Evolutionary conservation across 2,329 filamentous ascomycete genomes (phyloP).

Genomic region (Aureobasidium leucospermi): DNA sequence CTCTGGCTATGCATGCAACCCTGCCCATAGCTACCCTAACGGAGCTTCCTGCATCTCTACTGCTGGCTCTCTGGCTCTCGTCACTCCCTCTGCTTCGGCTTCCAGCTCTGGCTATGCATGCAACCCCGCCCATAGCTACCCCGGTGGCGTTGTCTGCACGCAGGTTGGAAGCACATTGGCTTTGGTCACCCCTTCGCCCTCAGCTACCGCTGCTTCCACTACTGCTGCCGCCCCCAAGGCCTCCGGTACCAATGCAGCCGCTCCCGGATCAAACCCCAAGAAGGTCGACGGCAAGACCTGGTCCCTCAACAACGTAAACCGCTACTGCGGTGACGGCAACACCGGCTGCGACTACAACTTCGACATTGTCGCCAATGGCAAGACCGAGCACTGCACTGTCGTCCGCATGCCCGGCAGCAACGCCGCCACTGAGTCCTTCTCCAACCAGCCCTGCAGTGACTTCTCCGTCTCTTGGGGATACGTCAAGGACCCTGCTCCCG

Average conservation of each 20-base stretch:
- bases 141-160: background rate
- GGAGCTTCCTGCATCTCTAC: too few relatives aligned
- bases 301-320: constrained; percentile 15
- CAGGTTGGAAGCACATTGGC: background rate
- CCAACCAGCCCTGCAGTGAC: background rate
- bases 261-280: constrained; percentile 3
- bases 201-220: too few relatives aligned
- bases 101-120: too few relatives aligned
- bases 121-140: background rate
- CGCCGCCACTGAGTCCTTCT: constrained; percentile 11
- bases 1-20: too few relatives aligned
- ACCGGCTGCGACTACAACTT: constrained; percentile 17
- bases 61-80: too few relatives aligned
- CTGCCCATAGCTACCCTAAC: too few relatives aligned
- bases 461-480: constrained; percentile 15
- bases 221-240: too few relatives aligned
- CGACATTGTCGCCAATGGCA: constrained; percentile 13
- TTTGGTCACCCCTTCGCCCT: background rate
- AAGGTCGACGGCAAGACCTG: constrained; percentile 11
- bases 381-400: constrained; percentile 13
- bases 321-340: constrained; percentile 15
- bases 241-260: background rate
- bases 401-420: constrained; percentile 9
- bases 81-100: too few relatives aligned
- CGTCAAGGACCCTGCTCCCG: constrained; percentile 12